phyloP scores from a whole-genome alignment of 768 basidiomycete genomes.

The Podaxis sp. region DNA sequence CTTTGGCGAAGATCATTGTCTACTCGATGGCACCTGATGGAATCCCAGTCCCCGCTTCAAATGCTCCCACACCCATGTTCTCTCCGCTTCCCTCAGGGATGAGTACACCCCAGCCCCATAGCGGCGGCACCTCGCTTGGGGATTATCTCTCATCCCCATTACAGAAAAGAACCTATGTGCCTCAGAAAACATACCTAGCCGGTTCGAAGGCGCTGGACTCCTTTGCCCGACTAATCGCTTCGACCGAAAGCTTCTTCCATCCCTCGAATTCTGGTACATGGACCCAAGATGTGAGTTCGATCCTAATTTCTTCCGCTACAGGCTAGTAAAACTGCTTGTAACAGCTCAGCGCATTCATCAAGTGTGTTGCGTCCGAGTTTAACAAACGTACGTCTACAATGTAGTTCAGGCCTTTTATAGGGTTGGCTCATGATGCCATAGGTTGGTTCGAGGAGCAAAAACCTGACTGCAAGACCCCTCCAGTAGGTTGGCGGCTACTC shows the following conservation, averaged over 20 bases:
- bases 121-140: slow-evolving; percentile 32
- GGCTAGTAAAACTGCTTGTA: not conserved
- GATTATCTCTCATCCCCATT: slow-evolving; percentile 61
- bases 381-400: slow-evolving; percentile 54
- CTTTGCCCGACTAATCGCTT: slow-evolving; percentile 78
- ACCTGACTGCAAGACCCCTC: slow-evolving; percentile 77
- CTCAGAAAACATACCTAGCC: slow-evolving; percentile 61
- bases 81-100: slow-evolving; percentile 66
- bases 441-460: slow-evolving; percentile 79
- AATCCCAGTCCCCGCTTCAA: slow-evolving; percentile 51
- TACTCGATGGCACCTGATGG: slow-evolving; percentile 82
- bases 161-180: slow-evolving; percentile 34
- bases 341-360: slow-evolving; percentile 80
- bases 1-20: slow-evolving; percentile 80
- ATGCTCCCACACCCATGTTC: slow-evolving; percentile 65
- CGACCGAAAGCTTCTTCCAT: slow-evolving; percentile 88
- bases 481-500: slow-evolving; percentile 26
- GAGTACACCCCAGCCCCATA: slow-evolving; percentile 48
- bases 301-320: not conserved
- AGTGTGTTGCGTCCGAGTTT: slow-evolving; percentile 80
- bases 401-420: not conserved
- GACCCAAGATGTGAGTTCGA: slow-evolving; percentile 61
- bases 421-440: slow-evolving; percentile 20
- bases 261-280: slow-evolving; percentile 83
- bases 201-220: slow-evolving; percentile 86